Conservation (phyloP, 768 basidiomycete genomes). For the Suillus decipiens region DNA sequence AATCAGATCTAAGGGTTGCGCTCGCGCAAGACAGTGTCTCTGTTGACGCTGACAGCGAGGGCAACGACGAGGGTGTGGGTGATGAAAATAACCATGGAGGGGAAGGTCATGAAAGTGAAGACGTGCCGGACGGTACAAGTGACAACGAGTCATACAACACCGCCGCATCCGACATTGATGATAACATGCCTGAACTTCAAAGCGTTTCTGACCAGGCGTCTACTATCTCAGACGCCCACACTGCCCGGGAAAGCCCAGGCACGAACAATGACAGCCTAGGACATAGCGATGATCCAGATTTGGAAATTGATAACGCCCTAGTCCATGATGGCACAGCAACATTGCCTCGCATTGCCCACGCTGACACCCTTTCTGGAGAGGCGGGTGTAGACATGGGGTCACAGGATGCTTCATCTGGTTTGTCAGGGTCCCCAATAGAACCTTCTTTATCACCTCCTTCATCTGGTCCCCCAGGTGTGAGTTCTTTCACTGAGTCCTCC, state of each 20-base stretch:
- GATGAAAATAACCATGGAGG: slow-evolving; percentile 19
- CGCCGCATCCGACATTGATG: slow-evolving; percentile 17
- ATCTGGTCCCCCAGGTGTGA: slow-evolving; percentile 9
- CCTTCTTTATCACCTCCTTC: slow-evolving; percentile 5
- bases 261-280: not conserved
- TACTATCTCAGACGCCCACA: slow-evolving; percentile 29
- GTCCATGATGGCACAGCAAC: slow-evolving; percentile 2
- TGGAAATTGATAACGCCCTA: not conserved
- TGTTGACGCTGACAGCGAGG: slow-evolving; percentile 12
- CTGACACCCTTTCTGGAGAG: slow-evolving; percentile 8
- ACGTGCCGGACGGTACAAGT: not conserved
- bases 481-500: not conserved
- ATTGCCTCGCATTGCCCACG: slow-evolving; percentile 6
- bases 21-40: slow-evolving; percentile 44
- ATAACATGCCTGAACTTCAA: slow-evolving; percentile 34
- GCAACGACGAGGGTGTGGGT: slow-evolving; percentile 16
- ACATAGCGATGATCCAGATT: not conserved
- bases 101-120: not conserved
- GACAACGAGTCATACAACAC: slow-evolving; percentile 11
- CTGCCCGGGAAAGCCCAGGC: slow-evolving; percentile 7
- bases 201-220: slow-evolving; percentile 29
- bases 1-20: slow-evolving; percentile 67
- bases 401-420: slow-evolving; percentile 2
- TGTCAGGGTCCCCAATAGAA: not conserved
- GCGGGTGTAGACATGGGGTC: slow-evolving; percentile 4